Percentiles rank a stretch among this genome's conserved stretches.
These are phyloP conservation scores for Phytophthora melonis DNA, from an alignment of 352 stramenopile species.

Conservation along the genomic window DNA sequence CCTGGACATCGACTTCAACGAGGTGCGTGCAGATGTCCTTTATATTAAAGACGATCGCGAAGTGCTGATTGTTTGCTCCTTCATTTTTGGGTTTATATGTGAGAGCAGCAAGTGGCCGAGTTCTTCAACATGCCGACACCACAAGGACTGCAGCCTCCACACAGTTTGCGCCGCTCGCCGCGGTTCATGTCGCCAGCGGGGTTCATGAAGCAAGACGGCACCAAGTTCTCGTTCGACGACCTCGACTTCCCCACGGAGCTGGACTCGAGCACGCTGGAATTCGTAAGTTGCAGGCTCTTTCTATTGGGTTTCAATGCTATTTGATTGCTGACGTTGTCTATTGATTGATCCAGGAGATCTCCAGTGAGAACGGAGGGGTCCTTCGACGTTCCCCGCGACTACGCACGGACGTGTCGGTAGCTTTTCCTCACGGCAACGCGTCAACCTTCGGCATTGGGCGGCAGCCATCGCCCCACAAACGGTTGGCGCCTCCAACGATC, in stretches of 20 bases:
- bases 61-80: conserved; percentile 16
- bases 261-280: conserved; percentile 75
- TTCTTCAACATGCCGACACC: conserved; percentile 85
- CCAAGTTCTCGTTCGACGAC: conserved; percentile 90
- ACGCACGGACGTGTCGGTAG: conserved; percentile 85
- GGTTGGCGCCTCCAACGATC: conserved; percentile 75
- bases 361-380: conserved; percentile 62
- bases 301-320: neutral
- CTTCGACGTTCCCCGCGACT: conserved; percentile 82
- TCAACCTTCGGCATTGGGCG: conserved; percentile 54
- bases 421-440: conserved; percentile 71
- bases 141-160: conserved; percentile 62
- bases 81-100: neutral
- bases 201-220: conserved; percentile 75
- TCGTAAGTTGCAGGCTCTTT: conserved; percentile 51
- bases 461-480: conserved; percentile 77
- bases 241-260: conserved; percentile 82
- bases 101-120: conserved; percentile 77
- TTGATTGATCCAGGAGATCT: conserved; percentile 61
- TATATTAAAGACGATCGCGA: neutral
- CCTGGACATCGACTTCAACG: conserved; percentile 90
- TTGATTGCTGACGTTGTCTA: conserved; percentile 13
- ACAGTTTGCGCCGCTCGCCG: conserved; percentile 79
- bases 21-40: conserved; percentile 39
- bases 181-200: conserved; percentile 74